Base-by-base conservation (phyloP, 768 basidiomycete species). In the Rhodocollybia butyracea region DNA sequence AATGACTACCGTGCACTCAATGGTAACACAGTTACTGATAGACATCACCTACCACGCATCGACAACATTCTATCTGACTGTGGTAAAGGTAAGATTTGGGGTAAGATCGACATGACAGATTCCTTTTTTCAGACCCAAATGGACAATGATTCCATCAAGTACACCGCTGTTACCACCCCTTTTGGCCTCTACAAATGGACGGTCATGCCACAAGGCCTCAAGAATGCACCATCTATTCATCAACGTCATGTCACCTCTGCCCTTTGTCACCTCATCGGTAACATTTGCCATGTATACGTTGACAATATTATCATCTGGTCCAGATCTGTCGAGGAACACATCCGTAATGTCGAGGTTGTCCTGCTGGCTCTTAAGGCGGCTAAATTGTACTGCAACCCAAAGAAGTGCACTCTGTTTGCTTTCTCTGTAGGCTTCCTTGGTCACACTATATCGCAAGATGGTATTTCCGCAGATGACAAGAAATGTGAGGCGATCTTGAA, bases 41-140 rank as follows among this genome's bases (percentile, higher is more conserved):
- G 50, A 0, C 63, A 63, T 31, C 65, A 62, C 0, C 43, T 70
- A 11, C 71, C 69, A 0, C 58, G 58, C 0, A 60, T 74, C 19
- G 66, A 69, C 45, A 58, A 66, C 22, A 70, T 73, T 17, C 52
- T 73, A 0, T 47, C 61, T 1, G 71, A 75, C 46, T 73, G 70
- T 53, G 68, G 64, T 0, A 68, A 70, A 42, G 74, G 74, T 0
- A 67, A 64, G n/a, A 59, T 74, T 0, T 78, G 66, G 54, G 68
- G 61, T 0, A 73, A 67, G 15, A 64, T 78, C 1, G 70, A 79
- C 43, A 75, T 76, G 68, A 73, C 70, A 17, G 68, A 74, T 31
- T 63, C 70, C 0, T 72, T 68, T 27, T 69, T 70, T 32, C 70
- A 72, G 48, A 70, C 64, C 0, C 57, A 63, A 0, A 58, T 70